Evolutionary conservation across 2,329 filamentous ascomycete genomes (phyloP).

Genomic region (Colletotrichum lentis): DNA sequence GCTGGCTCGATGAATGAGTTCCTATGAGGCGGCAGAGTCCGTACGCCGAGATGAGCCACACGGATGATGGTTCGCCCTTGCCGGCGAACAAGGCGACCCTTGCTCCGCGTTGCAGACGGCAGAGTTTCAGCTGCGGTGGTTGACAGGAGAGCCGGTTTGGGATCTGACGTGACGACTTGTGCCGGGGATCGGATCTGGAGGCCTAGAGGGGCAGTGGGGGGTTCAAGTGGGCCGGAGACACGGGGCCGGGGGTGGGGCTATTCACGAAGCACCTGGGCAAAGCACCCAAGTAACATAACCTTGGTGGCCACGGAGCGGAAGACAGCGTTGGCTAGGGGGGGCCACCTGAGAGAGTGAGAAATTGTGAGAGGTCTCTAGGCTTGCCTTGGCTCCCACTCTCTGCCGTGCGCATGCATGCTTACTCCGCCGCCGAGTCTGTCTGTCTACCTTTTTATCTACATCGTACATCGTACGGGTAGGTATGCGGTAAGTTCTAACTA

Average conservation of each 20-base stretch:
- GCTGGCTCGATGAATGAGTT: background rate
- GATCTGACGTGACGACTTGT: conserved; percentile 25
- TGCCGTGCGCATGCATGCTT: background rate
- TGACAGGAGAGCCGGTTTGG: conserved; percentile 34
- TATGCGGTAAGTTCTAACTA: too few species aligned
- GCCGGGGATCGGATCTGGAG: conserved; percentile 15
- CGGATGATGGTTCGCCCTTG: conserved; percentile 6
- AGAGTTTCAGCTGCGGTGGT: conserved; percentile 33
- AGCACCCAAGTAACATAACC: background rate
- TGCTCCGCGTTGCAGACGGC: conserved; percentile 21
- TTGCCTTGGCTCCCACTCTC: background rate
- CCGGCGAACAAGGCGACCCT: background rate
- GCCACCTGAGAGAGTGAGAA: background rate
- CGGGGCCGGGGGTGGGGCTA: background rate
- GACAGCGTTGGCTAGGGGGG: background rate
- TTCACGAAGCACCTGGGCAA: background rate
- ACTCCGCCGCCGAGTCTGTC: background rate
- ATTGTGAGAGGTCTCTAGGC: background rate
- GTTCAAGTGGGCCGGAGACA: conserved; percentile 11
- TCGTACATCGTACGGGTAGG: too few species aligned
- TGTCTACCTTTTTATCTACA: background rate
- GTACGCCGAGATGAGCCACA: conserved; percentile 11
- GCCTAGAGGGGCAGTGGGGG: background rate
- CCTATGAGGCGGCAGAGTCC: background rate
- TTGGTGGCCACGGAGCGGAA: background rate